A percentile compares a stretch with the other conserved stretches of the same genome.
phyloP scores from a whole-genome alignment of 345 rosid genomes.

The Brassica juncea region DNA sequence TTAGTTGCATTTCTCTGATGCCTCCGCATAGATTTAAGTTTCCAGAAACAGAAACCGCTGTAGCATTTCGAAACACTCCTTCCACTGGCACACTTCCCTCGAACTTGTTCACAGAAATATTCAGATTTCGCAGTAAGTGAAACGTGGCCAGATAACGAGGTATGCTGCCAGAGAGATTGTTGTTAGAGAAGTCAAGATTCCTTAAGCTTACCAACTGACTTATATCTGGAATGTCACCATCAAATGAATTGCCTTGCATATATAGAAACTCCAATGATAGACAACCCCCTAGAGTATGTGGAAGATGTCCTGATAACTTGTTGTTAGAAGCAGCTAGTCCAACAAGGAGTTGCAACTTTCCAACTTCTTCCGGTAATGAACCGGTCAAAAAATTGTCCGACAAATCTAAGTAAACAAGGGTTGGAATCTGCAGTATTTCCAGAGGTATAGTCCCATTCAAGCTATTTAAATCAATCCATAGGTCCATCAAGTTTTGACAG shows the following conservation, averaged over 20 bases:
- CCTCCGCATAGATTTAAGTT: conserved; percentile 36
- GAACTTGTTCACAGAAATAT: conserved; percentile 33
- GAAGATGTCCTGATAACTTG: conserved; percentile 30
- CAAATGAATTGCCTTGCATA: conserved; percentile 37
- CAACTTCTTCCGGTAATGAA: conserved; percentile 28
- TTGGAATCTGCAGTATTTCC: conserved; percentile 24
- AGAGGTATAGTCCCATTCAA: conserved; percentile 32
- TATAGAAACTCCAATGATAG: conserved; percentile 26
- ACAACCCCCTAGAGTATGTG: conserved; percentile 30
- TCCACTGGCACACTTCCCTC: conserved; percentile 29
- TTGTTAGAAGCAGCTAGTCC: conserved; percentile 11
- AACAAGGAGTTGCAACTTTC: conserved; percentile 24
- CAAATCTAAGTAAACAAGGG: conserved; percentile 24
- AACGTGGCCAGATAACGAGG: conserved; percentile 28
- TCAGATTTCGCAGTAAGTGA: conserved; percentile 7
- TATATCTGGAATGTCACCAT: conserved; percentile 37
- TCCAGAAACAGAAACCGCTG: conserved; percentile 34
- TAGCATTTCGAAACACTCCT: conserved; percentile 33
- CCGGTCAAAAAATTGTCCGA: conserved; percentile 30
- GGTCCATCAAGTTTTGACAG: conserved; percentile 36
- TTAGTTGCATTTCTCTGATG: conserved; percentile 24
- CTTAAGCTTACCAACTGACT: conserved; percentile 20
- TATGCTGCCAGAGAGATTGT: conserved; percentile 37
- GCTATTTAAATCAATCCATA: conserved; percentile 33
- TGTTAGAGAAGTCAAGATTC: conserved; percentile 31